A percentile compares a stretch with the other conserved stretches of the same genome.
phyloP scores from a whole-genome alignment of 2,329 filamentous ascomycete species.

The Gliomastix tumulicola region DNA sequence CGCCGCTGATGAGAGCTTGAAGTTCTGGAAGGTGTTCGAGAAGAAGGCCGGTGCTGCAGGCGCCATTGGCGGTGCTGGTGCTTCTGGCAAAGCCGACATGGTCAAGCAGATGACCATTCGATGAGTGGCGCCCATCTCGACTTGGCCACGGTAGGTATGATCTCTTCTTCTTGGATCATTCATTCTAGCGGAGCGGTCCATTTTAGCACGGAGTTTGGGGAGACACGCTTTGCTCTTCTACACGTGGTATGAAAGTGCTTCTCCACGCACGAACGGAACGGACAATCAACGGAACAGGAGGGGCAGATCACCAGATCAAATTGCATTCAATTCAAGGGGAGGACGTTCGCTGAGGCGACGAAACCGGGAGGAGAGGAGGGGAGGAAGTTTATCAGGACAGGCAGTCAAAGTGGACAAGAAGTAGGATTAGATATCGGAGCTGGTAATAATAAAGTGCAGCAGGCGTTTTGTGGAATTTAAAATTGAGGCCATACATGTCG shows the following conservation, averaged over 20 bases:
- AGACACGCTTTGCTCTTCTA: conserved; percentile 26
- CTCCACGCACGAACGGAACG: conserved; percentile 28
- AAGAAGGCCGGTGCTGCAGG: conserved; percentile 79
- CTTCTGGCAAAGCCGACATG: conserved; percentile 75
- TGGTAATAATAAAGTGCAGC: no score
- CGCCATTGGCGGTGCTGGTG: conserved; percentile 56
- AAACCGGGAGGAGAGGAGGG: no score
- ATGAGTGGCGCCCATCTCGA: conserved; percentile 35
- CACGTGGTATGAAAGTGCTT: conserved; percentile 44
- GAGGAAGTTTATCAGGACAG: no score
- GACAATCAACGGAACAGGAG: conserved; percentile 14
- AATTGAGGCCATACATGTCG: no score
- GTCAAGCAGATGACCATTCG: conserved; percentile 94
- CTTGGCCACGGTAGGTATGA: conserved; percentile 36
- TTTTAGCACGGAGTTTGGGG: conserved; percentile 47
- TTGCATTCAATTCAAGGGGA: no score
- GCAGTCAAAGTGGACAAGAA: no score
- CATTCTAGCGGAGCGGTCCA: conserved; percentile 30
- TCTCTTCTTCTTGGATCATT: conserved; percentile 32
- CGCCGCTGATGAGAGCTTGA: conserved; percentile 91
- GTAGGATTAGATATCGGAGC: no score
- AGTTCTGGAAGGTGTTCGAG: conserved; percentile 99
- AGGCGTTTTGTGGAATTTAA: no score
- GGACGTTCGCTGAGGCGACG: no score
- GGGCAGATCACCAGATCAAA: neutral